Conservation (phyloP, 805 yeast genomes). For the Wickerhamiella cacticola region DNA sequence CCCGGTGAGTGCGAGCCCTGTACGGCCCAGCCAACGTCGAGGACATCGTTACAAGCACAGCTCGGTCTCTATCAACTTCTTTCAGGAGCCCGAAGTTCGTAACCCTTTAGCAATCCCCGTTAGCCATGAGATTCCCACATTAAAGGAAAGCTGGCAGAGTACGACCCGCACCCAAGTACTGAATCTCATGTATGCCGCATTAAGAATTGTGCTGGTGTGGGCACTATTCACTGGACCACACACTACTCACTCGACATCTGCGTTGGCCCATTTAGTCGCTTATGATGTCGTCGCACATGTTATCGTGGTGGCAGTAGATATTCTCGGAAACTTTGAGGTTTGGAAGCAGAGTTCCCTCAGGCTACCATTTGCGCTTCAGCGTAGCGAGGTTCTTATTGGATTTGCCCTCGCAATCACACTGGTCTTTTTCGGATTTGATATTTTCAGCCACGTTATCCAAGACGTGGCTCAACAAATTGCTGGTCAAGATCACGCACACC, state of each 20-base stretch:
- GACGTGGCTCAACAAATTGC: constrained; percentile 40
- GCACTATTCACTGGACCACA: constrained; percentile 37
- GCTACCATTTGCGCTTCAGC: constrained; percentile 87
- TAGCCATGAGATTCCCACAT: constrained; percentile 59
- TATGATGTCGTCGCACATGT: constrained; percentile 76
- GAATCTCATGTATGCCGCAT: constrained; percentile 45
- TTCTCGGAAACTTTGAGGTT: constrained; percentile 82
- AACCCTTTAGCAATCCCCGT: constrained; percentile 53
- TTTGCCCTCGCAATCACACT: constrained; percentile 77
- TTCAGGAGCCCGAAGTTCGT: constrained; percentile 77
- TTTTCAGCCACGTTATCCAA: constrained; percentile 76
- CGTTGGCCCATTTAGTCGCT: constrained; percentile 70
- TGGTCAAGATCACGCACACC: constrained; percentile 26
- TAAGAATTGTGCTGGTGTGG: constrained; percentile 46
- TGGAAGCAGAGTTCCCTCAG: constrained; percentile 76
- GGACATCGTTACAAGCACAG: constrained; percentile 96
- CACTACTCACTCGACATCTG: constrained; percentile 36
- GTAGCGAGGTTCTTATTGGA: constrained; percentile 77
- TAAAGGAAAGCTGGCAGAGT: constrained; percentile 49
- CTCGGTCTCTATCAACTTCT: constrained; percentile 88
- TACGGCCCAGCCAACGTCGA: constrained; percentile 41
- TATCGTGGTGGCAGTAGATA: constrained; percentile 56
- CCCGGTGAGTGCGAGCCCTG: constrained; percentile 24
- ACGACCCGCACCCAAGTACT: constrained; percentile 46
- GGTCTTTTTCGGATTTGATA: constrained; percentile 81